A percentile compares a stretch with the other conserved stretches of the same genome.
phyloP scores from a whole-genome alignment of 208 protist species.

The Wallacemonas rigidus region DNA sequence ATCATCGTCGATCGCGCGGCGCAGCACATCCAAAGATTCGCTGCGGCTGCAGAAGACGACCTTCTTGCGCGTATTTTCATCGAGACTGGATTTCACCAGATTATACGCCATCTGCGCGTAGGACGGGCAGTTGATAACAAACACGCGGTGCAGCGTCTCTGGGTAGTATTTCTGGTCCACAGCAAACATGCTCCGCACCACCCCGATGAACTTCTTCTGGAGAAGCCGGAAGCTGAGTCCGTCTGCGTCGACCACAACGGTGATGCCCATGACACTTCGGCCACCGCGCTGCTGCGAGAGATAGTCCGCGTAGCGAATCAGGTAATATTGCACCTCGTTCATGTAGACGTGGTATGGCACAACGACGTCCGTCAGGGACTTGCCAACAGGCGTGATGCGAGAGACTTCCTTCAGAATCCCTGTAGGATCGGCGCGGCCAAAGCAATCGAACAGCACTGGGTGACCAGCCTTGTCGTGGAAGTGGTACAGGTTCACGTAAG shows the following conservation, averaged over 20 bases:
- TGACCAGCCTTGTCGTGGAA: constrained; percentile 78
- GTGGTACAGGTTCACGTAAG: constrained; percentile 70
- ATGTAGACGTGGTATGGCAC: constrained; percentile 74
- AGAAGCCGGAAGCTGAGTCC: constrained; percentile 63
- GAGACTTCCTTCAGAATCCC: constrained; percentile 41
- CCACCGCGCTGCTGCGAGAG: constrained; percentile 28
- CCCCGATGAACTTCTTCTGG: constrained; percentile 39
- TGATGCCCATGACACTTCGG: constrained; percentile 60
- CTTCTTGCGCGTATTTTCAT: constrained; percentile 67
- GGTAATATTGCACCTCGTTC: constrained; percentile 74
- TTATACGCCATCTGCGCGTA: constrained; percentile 52
- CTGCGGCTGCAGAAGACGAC: constrained; percentile 64
- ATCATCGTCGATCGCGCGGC: constrained; percentile 64
- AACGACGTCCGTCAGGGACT: constrained; percentile 41
- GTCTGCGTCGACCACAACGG: constrained; percentile 60
- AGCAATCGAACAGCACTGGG: constrained; percentile 72
- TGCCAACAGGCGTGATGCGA: constrained; percentile 34
- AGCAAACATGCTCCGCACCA: constrained; percentile 48
- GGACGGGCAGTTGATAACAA: constrained; percentile 68
- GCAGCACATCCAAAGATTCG: constrained; percentile 42
- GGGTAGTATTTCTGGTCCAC: constrained; percentile 83
- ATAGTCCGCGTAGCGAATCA: constrained; percentile 52
- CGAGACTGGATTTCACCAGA: constrained; percentile 59
- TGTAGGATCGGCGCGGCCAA: constrained; percentile 36
- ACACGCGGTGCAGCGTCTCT: constrained; percentile 72